These are phyloP conservation scores for Penicillium steckii DNA, from an alignment of 495 filamentous ascomycete genomes.

Conservation along the genomic window DNA sequence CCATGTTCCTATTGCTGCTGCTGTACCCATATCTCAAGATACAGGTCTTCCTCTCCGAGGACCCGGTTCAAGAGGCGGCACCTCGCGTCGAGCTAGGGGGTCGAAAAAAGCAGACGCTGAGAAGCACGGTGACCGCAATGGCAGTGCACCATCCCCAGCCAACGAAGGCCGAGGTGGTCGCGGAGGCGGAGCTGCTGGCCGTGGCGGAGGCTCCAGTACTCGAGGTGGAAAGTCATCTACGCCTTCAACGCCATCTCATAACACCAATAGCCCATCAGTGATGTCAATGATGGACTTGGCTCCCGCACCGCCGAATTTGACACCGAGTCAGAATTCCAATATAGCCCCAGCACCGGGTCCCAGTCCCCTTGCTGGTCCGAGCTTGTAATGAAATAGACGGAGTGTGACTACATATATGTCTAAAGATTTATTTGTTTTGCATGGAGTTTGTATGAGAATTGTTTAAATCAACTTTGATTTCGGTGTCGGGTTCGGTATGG, in stretches of 20 bases:
- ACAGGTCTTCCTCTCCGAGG: conserved; percentile 59
- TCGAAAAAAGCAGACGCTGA: conserved; percentile 70
- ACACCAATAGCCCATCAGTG: conserved; percentile 7
- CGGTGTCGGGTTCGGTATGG: background rate
- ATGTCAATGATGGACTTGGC: conserved; percentile 31
- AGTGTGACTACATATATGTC: too few species aligned
- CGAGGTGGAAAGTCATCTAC: conserved; percentile 29
- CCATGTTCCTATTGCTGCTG: conserved; percentile 40
- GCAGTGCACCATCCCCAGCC: conserved; percentile 19
- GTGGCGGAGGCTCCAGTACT: conserved; percentile 32
- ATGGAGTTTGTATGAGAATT: background rate
- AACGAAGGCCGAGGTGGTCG: conserved; percentile 29
- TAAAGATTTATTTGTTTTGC: too few species aligned
- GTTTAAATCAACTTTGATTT: background rate
- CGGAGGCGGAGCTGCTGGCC: conserved; percentile 26
- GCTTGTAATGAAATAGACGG: background rate
- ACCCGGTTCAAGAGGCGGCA: conserved; percentile 78
- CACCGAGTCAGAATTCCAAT: conserved; percentile 22
- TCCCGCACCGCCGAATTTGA: conserved; percentile 16
- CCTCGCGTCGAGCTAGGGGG: conserved; percentile 73
- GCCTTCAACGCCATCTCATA: conserved; percentile 8
- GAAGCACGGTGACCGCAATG: conserved; percentile 49
- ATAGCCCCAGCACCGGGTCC: conserved; percentile 25
- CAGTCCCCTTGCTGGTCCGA: conserved; percentile 26
- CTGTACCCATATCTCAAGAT: conserved; percentile 44